Conservation (phyloP, 208 protist genomes). For the Crithidia expoeki region DNA sequence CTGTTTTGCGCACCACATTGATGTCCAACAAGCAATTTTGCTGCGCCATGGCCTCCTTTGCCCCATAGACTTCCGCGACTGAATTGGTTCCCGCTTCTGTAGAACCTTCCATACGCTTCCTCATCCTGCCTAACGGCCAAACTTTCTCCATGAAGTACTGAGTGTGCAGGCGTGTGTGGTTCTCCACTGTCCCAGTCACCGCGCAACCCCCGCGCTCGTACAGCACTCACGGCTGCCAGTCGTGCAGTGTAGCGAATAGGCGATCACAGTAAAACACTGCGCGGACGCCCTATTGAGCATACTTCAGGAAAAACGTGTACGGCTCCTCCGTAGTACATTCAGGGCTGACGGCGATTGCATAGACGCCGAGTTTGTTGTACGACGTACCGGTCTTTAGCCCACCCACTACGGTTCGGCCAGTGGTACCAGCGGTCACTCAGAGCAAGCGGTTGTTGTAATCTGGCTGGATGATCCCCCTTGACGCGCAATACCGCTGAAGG, state of each 20-base stretch:
- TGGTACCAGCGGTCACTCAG: too few relatives aligned
- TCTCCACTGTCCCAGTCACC: slow-evolving; percentile 16
- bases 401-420: too few relatives aligned
- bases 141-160: slow-evolving; percentile 36
- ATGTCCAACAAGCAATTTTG: slow-evolving; percentile 2
- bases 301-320: too few relatives aligned
- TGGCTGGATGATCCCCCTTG: too few relatives aligned
- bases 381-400: too few relatives aligned
- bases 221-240: slow-evolving; percentile 34
- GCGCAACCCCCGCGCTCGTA: slow-evolving; percentile 24
- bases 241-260: slow-evolving; percentile 12
- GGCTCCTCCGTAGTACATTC: too few relatives aligned
- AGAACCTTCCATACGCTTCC: background rate
- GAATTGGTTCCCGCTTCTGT: background rate
- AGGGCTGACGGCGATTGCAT: too few relatives aligned
- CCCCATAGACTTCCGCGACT: background rate
- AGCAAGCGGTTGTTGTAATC: too few relatives aligned
- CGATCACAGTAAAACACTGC: slow-evolving; percentile 13
- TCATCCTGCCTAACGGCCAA: slow-evolving; percentile 1
- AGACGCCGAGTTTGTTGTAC: too few relatives aligned
- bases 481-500: too few relatives aligned
- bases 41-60: background rate
- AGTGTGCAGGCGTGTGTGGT: slow-evolving; percentile 25
- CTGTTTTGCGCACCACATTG: background rate
- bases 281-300: too few relatives aligned